Percentiles rank a stretch among this genome's conserved stretches.
These are phyloP conservation scores for Yamadazyma triangularis DNA, from an alignment of 1,139 yeast species.

Conservation along the genomic window DNA sequence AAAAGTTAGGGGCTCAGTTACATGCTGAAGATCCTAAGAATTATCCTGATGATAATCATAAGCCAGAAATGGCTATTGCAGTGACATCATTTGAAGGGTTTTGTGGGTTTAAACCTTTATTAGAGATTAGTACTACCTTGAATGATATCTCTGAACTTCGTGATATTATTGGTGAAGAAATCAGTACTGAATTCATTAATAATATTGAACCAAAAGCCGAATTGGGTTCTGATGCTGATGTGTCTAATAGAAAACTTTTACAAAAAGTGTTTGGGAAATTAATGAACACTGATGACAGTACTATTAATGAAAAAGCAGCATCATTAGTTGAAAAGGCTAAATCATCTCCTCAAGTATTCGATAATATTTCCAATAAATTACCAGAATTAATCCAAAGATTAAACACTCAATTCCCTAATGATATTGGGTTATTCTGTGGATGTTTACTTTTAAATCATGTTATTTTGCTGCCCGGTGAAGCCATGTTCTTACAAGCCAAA, in stretches of 20 bases:
- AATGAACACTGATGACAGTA: slow-evolving; percentile 68
- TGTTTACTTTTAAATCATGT: slow-evolving; percentile 90
- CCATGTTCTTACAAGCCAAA: slow-evolving; percentile 93
- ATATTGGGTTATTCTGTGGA: slow-evolving; percentile 94
- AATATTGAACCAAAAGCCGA: slow-evolving; percentile 45
- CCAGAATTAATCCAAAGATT: slow-evolving; percentile 72
- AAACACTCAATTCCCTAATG: slow-evolving; percentile 85
- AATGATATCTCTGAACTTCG: slow-evolving; percentile 70
- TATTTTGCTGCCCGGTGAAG: slow-evolving; percentile 82
- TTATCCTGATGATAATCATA: slow-evolving; percentile 97
- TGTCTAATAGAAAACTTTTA: slow-evolving; percentile 55
- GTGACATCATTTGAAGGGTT: slow-evolving; percentile 94
- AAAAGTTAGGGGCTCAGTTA: slow-evolving; percentile 68
- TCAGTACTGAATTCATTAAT: slow-evolving; percentile 47
- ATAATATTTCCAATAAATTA: slow-evolving; percentile 42
- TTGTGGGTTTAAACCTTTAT: slow-evolving; percentile 94
- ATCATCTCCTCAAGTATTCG: slow-evolving; percentile 45
- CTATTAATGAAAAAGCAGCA: slow-evolving; percentile 52
- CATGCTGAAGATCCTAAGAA: slow-evolving; percentile 83
- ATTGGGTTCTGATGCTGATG: slow-evolving; percentile 44
- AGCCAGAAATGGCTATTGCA: slow-evolving; percentile 99
- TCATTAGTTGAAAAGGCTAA: slow-evolving; percentile 61
- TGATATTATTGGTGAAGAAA: slow-evolving; percentile 62
- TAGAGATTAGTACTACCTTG: slow-evolving; percentile 65
- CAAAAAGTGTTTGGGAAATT: slow-evolving; percentile 74